Conservation (phyloP, 306 rosid genomes). For the Casuarina cunninghamiana region DNA sequence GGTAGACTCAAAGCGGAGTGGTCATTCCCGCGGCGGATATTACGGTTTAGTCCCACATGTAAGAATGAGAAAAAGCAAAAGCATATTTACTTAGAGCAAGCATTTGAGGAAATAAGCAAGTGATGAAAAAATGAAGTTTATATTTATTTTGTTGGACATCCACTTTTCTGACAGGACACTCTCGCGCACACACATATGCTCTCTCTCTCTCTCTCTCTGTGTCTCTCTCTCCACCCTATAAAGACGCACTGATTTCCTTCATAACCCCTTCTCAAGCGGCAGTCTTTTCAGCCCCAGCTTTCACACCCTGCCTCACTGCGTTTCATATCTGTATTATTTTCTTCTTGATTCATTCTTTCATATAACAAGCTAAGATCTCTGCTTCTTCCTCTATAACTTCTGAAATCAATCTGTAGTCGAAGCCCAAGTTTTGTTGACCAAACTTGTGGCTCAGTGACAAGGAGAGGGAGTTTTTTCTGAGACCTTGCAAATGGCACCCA, state of each 20-base stretch:
- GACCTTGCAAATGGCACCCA: constrained; percentile 74
- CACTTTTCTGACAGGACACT: neutral
- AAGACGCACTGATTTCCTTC: constrained; percentile 65
- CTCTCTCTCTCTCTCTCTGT: constrained; percentile 30
- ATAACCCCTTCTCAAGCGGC: constrained; percentile 51
- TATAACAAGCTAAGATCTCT: constrained; percentile 15
- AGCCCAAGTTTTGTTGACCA: constrained; percentile 21
- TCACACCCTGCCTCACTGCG: constrained; percentile 25
- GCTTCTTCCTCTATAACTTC: constrained; percentile 7
- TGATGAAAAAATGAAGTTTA: too few species aligned
- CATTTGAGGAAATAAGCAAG: too few species aligned
- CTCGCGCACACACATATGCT: constrained; percentile 24
- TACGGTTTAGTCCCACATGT: constrained; percentile 18
- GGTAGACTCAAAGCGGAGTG: constrained; percentile 37
- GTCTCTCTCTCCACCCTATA: constrained; percentile 58
- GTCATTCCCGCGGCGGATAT: neutral
- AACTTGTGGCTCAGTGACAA: constrained; percentile 1
- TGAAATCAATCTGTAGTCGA: constrained; percentile 15
- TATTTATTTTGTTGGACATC: too few species aligned
- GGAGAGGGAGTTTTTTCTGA: constrained; percentile 8
- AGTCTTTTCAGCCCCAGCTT: constrained; percentile 47
- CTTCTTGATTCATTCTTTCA: constrained; percentile 24
- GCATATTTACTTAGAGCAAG: too few species aligned
- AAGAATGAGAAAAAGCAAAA: too few species aligned
- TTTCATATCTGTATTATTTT: constrained; percentile 32